phyloP scores from a whole-genome alignment of 352 stramenopile genomes.

The Achlya hypogyna region DNA sequence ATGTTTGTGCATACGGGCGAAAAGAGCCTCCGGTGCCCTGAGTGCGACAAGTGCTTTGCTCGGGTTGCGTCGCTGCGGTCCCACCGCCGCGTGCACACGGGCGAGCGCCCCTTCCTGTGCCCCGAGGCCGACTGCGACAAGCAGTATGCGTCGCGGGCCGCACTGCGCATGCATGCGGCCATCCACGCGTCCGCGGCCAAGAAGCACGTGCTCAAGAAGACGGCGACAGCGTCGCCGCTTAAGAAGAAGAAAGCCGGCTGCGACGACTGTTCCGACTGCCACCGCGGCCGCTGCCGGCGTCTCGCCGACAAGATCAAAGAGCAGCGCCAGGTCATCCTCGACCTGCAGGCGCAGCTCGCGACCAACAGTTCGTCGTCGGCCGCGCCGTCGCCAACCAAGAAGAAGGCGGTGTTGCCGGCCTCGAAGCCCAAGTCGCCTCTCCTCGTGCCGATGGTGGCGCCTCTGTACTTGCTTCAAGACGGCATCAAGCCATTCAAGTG shows the following conservation, averaged over 20 bases:
- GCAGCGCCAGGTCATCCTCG: conserved; percentile 15
- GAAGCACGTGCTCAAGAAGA: conserved; percentile 4
- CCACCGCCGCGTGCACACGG: conserved; percentile 29
- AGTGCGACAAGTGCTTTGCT: conserved; percentile 44
- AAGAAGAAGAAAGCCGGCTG: neutral
- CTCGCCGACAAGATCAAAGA: conserved; percentile 16
- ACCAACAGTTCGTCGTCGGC: neutral
- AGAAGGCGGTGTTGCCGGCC: neutral
- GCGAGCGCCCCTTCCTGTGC: conserved; percentile 16
- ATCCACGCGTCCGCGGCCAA: conserved; percentile 23
- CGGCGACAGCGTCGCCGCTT: conserved; percentile 30
- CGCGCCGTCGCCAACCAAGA: neutral
- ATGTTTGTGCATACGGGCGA: conserved; percentile 65
- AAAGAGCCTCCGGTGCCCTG: conserved; percentile 41
- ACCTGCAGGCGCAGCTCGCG: conserved; percentile 11
- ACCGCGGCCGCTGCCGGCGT: neutral
- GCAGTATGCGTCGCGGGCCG: conserved; percentile 43
- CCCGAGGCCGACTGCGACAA: conserved; percentile 22
- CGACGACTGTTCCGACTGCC: conserved; percentile 7
- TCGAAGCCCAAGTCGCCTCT: neutral
- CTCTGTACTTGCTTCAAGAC: conserved; percentile 45
- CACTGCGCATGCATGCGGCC: conserved; percentile 46
- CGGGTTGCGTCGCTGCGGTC: conserved; percentile 48
- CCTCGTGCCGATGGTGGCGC: conserved; percentile 24
- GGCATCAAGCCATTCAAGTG: conserved; percentile 59